Evolutionary conservation across 139 green algal species (phyloP), one percentile per base, ranked within the genome.

Genomic region (Ostreobium quekettii): DNA sequence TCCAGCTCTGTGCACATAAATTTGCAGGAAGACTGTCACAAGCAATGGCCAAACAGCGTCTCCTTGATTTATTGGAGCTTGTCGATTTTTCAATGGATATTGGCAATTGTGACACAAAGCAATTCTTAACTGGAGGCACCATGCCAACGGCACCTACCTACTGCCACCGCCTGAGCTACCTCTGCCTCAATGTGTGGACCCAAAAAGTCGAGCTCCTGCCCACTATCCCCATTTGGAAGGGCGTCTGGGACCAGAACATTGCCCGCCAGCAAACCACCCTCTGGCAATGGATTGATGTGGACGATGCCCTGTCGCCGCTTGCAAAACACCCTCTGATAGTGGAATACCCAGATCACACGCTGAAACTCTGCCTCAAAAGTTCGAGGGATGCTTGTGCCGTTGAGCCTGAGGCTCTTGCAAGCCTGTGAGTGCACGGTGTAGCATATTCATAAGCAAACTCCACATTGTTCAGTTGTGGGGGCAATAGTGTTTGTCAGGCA

Each of bases 311-410:
- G 58, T 0, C 24, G 29, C 0, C 30, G 2, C 0, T 81, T 73
- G 73, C 89, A 92, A 71, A 78, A 97, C 48, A 97, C 86, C 4
- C 85, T 70, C 78, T 94, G 85, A 77, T 99, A 91, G 35, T 78
- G 71, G 80, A 97, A 99, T 5, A 88, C 90, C 85, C 89, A 95
- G 4, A 97, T 39, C 2, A 91, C 92, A 22, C 82, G 77, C 78
- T 95, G 85, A 70, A 97, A 93, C 24, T 67, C 62, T 4, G 73
- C 64, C 66, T 95, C 85, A 67, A 97, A 99, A 31, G 73, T 83
- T 1, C 60, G 60, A 0, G 93, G 92, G 7, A 96, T 74, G 0
- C 67, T 56, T n/a, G 70, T 78, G 49, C 88, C 85, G 38, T 80
- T 85, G 79, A 96, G 93, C 19, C 84, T 78, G 69, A 97, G 75